These are phyloP conservation scores for Apiospora hydei DNA, from an alignment of 2,329 filamentous ascomycete species.

Conservation along the genomic window DNA sequence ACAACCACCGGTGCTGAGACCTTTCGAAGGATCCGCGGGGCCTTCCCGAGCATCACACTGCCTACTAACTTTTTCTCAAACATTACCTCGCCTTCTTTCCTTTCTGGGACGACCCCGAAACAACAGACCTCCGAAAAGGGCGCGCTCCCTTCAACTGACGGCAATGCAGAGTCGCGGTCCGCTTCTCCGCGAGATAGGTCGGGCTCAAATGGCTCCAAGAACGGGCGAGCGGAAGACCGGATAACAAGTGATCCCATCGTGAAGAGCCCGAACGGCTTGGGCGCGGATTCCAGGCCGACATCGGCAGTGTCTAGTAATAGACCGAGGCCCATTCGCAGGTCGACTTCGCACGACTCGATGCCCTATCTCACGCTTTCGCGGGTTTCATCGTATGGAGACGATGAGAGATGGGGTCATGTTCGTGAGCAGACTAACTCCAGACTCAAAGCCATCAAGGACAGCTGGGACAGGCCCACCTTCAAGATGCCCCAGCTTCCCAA, in stretches of 20 bases:
- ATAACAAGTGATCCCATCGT: slow-evolving; percentile 19
- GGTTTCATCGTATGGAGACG: slow-evolving; percentile 85
- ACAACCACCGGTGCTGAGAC: slow-evolving; percentile 64
- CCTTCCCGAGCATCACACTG: slow-evolving; percentile 62
- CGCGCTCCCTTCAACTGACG: slow-evolving; percentile 33
- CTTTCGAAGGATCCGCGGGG: slow-evolving; percentile 63
- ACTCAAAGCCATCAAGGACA: slow-evolving; percentile 89
- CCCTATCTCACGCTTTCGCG: slow-evolving; percentile 78
- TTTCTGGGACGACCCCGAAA: slow-evolving; percentile 45
- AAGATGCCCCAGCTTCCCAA: slow-evolving; percentile 71
- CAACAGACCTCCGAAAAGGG: slow-evolving; percentile 33
- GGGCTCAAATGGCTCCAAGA: slow-evolving; percentile 21
- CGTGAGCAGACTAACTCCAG: slow-evolving; percentile 87
- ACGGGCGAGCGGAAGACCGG: slow-evolving; percentile 28
- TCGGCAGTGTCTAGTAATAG: slow-evolving; percentile 36
- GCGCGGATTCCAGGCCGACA: slow-evolving; percentile 33
- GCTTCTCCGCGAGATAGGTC: not conserved
- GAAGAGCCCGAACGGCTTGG: slow-evolving; percentile 22
- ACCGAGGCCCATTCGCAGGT: slow-evolving; percentile 58
- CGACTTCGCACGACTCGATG: slow-evolving; percentile 80
- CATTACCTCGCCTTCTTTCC: slow-evolving; percentile 47
- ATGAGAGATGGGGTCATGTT: slow-evolving; percentile 80
- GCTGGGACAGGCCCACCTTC: slow-evolving; percentile 80
- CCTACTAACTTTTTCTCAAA: slow-evolving; percentile 48
- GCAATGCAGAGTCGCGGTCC: slow-evolving; percentile 30